A percentile compares a stretch with the other conserved stretches of the same genome.
Conservation (phyloP, 148 eudicot genomes). For the Chenopodium berlandieri region DNA sequence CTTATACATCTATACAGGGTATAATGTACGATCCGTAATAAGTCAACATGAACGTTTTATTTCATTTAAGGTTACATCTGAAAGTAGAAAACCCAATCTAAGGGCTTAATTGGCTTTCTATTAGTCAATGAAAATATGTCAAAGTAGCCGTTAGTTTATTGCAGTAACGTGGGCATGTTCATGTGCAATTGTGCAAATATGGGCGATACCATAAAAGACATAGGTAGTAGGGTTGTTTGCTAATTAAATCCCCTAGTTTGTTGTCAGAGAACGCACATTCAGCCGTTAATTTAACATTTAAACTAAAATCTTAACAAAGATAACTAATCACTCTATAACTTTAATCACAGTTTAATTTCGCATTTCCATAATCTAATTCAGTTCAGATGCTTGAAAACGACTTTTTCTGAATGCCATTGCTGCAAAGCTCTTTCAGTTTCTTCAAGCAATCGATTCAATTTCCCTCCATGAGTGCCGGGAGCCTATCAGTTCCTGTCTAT, state of each 20-base stretch:
- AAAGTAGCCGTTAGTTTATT: not conserved
- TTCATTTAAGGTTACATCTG: too few species aligned
- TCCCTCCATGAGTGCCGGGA: not conserved
- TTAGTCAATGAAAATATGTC: not conserved
- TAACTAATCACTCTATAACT: too few species aligned
- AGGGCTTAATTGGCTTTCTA: too few species aligned
- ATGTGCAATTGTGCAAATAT: not conserved
- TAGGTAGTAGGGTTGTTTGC: too few species aligned
- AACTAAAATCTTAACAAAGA: too few species aligned
- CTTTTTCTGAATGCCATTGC: not conserved
- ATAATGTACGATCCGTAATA: too few species aligned
- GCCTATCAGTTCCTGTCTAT: constrained; percentile 24
- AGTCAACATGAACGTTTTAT: too few species aligned
- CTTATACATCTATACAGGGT: too few species aligned
- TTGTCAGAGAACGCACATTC: too few species aligned
- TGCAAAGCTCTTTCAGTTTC: not conserved
- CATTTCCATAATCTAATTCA: not conserved
- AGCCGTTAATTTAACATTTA: too few species aligned
- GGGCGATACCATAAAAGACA: not conserved
- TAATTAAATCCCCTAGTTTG: too few species aligned
- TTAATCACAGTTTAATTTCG: not conserved
- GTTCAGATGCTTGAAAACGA: not conserved
- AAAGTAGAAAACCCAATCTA: too few species aligned
- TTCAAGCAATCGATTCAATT: not conserved
- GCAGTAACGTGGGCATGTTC: not conserved